phyloP scores from a whole-genome alignment of 2,329 filamentous ascomycete genomes.

The Helotiales sp. region DNA sequence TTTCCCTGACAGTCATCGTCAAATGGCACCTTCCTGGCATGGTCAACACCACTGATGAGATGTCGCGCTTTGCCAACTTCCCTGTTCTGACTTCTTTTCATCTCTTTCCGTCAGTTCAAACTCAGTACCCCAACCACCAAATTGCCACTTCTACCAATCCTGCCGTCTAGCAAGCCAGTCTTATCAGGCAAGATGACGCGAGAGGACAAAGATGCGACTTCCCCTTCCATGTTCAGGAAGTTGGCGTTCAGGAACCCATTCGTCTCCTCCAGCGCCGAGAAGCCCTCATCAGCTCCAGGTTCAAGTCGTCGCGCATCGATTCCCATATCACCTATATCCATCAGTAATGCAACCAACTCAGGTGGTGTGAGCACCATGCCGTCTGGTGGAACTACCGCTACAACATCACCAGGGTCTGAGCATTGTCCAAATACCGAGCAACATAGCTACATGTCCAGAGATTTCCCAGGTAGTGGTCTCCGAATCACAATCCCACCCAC shows the following conservation, averaged over 20 bases:
- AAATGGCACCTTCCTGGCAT: background rate
- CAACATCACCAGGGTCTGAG: background rate
- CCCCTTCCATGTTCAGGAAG: background rate
- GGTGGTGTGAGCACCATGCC: background rate
- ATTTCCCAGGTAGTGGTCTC: background rate
- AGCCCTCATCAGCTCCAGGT: background rate
- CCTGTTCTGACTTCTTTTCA: background rate
- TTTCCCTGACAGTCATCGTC: background rate
- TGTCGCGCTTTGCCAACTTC: background rate
- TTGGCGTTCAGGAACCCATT: conserved; percentile 10
- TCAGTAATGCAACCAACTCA: background rate
- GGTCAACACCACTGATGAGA: background rate
- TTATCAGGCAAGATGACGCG: background rate
- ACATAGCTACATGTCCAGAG: background rate
- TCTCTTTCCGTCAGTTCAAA: background rate
- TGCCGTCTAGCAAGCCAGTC: no score
- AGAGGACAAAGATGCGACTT: background rate
- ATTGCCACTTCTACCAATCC: background rate
- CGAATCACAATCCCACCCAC: background rate
- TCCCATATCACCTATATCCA: background rate
- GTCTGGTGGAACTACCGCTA: background rate
- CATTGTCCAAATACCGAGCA: background rate
- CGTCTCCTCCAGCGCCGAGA: background rate
- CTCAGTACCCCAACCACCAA: no score
- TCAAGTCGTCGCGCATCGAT: background rate